Conservation (phyloP, 2,329 filamentous ascomycete genomes). For the Chaetomiaceae sp. region DNA sequence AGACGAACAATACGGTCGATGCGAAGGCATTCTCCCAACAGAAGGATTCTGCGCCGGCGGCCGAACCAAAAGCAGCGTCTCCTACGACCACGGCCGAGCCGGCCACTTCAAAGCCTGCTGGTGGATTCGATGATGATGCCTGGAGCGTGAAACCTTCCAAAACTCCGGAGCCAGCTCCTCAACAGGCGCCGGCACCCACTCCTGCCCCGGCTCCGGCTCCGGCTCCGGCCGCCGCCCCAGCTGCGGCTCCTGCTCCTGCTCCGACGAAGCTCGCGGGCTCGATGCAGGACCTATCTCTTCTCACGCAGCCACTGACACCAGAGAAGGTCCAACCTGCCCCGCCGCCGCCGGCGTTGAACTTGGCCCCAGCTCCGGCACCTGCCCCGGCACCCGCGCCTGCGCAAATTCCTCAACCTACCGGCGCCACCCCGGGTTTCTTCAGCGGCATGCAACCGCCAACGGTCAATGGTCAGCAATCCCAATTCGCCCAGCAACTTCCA, state of each 20-base stretch:
- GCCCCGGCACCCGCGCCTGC: slow-evolving; percentile 33
- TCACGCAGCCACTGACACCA: slow-evolving; percentile 50
- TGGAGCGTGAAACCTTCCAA: slow-evolving; percentile 91
- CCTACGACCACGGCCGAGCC: slow-evolving; percentile 38
- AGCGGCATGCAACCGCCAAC: slow-evolving; percentile 39
- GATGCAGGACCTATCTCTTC: slow-evolving; percentile 54
- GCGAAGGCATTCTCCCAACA: slow-evolving; percentile 75
- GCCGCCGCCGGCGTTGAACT: slow-evolving; percentile 30
- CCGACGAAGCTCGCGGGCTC: slow-evolving; percentile 61
- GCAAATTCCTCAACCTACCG: slow-evolving; percentile 43
- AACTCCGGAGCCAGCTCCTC: slow-evolving; percentile 36
- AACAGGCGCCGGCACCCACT: slow-evolving; percentile 21
- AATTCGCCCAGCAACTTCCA: slow-evolving; percentile 37
- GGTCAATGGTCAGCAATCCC: slow-evolving; percentile 35
- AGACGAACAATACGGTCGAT: slow-evolving; percentile 82
- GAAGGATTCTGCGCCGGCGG: slow-evolving; percentile 42
- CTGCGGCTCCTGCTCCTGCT: slow-evolving; percentile 21
- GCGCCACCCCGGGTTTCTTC: slow-evolving; percentile 58
- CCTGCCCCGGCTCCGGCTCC: slow-evolving; percentile 37
- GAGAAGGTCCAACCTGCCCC: slow-evolving; percentile 39
- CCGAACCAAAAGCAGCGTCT: slow-evolving; percentile 23
- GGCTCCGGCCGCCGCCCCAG: slow-evolving; percentile 37
- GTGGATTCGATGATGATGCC: slow-evolving; percentile 90
- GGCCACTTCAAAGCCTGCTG: slow-evolving; percentile 30
- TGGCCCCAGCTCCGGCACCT: slow-evolving; percentile 33